Conservation (phyloP, 2,329 filamentous ascomycete species). For the Macrophomina tecta region DNA sequence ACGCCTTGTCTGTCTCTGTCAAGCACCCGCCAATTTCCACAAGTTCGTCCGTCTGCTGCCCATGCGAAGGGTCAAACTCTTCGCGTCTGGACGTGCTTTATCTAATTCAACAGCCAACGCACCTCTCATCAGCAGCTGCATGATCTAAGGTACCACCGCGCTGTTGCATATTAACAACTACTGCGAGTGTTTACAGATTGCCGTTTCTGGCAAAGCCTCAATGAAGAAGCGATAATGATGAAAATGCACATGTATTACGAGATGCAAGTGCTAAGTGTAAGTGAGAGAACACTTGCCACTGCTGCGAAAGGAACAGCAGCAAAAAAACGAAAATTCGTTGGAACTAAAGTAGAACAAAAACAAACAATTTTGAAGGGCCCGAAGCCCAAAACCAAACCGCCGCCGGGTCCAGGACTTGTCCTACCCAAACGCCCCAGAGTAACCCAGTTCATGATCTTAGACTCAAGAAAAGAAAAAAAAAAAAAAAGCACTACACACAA, state of each 20-base stretch:
- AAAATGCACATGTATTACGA: neutral
- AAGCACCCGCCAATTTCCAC: constrained; percentile 7
- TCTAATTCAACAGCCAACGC: constrained; percentile 2
- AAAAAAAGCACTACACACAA: neutral
- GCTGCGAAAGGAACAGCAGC: neutral
- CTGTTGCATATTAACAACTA: neutral
- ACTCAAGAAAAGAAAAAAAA: neutral
- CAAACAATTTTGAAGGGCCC: neutral
- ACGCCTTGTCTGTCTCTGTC: neutral
- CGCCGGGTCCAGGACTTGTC: too few relatives aligned
- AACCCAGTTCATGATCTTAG: too few relatives aligned
- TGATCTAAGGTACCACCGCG: neutral
- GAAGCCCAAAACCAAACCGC: neutral
- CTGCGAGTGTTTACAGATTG: neutral
- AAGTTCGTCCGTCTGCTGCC: neutral
- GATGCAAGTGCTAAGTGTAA: neutral
- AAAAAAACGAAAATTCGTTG: neutral
- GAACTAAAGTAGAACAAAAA: neutral
- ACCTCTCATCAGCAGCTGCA: neutral
- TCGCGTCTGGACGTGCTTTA: neutral
- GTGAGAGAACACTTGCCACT: neutral
- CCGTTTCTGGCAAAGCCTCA: neutral
- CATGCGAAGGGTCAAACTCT: neutral
- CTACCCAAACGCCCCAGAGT: too few relatives aligned
- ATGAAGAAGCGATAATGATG: neutral